Evolutionary conservation across 2,329 filamentous ascomycete species (phyloP).

Genomic region (Amauroascus verrucosus): DNA sequence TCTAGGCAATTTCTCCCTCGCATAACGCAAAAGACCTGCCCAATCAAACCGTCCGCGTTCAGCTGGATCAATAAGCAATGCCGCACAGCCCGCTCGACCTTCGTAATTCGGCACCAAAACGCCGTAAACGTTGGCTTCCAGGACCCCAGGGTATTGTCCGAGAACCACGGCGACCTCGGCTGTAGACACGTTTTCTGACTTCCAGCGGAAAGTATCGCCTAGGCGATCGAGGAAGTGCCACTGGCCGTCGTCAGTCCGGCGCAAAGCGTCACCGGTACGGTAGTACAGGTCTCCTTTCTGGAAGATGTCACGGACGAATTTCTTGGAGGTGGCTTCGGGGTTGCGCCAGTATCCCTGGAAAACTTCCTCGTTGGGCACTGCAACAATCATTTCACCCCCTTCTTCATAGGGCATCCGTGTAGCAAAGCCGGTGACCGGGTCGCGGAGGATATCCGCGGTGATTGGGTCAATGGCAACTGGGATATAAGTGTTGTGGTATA

Average conservation of each 20-base stretch:
- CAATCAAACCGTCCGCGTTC: constrained; percentile 48
- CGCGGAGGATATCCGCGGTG: constrained; percentile 55
- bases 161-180: constrained; percentile 57
- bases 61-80: constrained; percentile 44
- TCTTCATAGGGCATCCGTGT: constrained; percentile 52
- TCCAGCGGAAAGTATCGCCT: constrained; percentile 67
- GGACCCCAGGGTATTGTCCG: constrained; percentile 48
- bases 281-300: constrained; percentile 59
- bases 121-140: constrained; percentile 62
- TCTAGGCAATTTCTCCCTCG: constrained; percentile 51
- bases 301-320: constrained; percentile 55
- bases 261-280: constrained; percentile 56
- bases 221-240: constrained; percentile 62
- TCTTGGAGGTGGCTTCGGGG: constrained; percentile 55
- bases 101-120: constrained; percentile 56
- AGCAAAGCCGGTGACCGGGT: constrained; percentile 59
- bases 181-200: constrained; percentile 58
- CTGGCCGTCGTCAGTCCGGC: constrained; percentile 51
- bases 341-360: constrained; percentile 65
- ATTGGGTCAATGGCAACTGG: constrained; percentile 60
- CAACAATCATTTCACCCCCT: constrained; percentile 67
- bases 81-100: constrained; percentile 56
- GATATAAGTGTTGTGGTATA: constrained; percentile 47
- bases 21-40: constrained; percentile 48
- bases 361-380: constrained; percentile 45